phyloP scores from a whole-genome alignment of 768 basidiomycete species.

The Mycena capillaripes region DNA sequence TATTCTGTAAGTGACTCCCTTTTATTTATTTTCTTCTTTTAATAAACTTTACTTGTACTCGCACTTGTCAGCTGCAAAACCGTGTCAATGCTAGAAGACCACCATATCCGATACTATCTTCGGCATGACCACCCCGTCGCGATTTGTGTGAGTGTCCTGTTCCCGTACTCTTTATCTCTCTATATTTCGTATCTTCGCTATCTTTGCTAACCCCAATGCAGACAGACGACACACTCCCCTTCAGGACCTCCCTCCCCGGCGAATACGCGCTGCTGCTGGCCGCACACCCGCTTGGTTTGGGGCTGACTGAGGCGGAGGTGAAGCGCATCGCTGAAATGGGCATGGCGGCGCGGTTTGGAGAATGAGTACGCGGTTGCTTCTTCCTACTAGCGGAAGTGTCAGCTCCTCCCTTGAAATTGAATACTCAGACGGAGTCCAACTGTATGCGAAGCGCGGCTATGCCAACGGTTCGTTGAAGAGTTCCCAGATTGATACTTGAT shows the following conservation, averaged over 20 bases:
- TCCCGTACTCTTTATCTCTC: not conserved
- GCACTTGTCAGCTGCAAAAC: conserved; percentile 71
- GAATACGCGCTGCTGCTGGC: conserved; percentile 76
- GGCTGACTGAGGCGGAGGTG: conserved; percentile 61
- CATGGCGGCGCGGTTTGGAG: conserved; percentile 47
- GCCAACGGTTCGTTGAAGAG: too few relatives aligned
- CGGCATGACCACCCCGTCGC: conserved; percentile 63
- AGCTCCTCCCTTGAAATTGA: too few relatives aligned
- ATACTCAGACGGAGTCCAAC: too few relatives aligned
- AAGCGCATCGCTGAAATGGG: conserved; percentile 63
- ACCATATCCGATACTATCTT: conserved; percentile 71
- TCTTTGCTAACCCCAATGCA: conserved; percentile 36
- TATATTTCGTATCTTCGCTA: not conserved
- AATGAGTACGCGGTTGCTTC: not conserved
- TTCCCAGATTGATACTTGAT: too few relatives aligned
- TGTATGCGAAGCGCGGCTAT: too few relatives aligned
- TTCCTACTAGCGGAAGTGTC: too few relatives aligned
- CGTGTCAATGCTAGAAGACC: conserved; percentile 63
- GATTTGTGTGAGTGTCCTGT: conserved; percentile 63
- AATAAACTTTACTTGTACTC: not conserved
- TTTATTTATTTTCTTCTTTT: conserved; percentile 39
- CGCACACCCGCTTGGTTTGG: conserved; percentile 66
- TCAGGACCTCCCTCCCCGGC: conserved; percentile 66
- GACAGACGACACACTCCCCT: conserved; percentile 75
- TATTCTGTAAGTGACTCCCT: conserved; percentile 67